Percentiles rank a stretch among this genome's conserved stretches.
These are phyloP conservation scores for Vitis cinerea DNA, from an alignment of 164 flowering plant species.

Conservation along the genomic window DNA sequence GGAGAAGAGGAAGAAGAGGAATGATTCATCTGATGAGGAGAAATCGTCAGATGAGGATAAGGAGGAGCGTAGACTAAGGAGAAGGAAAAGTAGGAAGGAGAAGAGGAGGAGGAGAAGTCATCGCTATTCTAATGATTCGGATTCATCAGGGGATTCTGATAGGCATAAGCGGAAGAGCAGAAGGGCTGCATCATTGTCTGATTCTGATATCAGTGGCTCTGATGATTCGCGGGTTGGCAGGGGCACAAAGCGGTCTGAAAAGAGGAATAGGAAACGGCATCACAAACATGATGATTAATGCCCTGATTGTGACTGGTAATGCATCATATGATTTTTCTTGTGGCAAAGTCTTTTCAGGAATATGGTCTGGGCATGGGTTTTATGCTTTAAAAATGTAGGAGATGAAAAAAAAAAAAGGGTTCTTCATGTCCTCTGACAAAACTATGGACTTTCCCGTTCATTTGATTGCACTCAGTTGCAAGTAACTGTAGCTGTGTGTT, in stretches of 20 bases:
- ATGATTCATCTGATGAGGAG: constrained; percentile 52
- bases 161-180: constrained; percentile 53
- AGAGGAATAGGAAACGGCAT: constrained; percentile 52
- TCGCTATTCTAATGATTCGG: constrained; percentile 52
- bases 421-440: too few relatives aligned
- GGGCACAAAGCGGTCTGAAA: constrained; percentile 51
- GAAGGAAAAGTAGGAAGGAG: constrained; percentile 44
- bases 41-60: constrained; percentile 43
- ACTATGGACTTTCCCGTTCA: too few relatives aligned
- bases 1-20: constrained; percentile 55
- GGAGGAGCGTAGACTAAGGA: constrained; percentile 19
- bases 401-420: not conserved
- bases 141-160: constrained; percentile 43
- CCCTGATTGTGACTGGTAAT: not conserved
- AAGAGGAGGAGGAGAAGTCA: constrained; percentile 74
- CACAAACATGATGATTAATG: constrained; percentile 25
- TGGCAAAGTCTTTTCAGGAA: not conserved
- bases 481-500: too few relatives aligned
- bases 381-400: not conserved
- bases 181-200: constrained; percentile 40
- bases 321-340: not conserved
- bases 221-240: constrained; percentile 71
- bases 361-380: not conserved
- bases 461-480: too few relatives aligned
- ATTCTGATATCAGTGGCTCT: constrained; percentile 51